Evolutionary conservation across 1,284 basidiomycete genomes (phyloP).

Genomic region (Jaminaea rosea): DNA sequence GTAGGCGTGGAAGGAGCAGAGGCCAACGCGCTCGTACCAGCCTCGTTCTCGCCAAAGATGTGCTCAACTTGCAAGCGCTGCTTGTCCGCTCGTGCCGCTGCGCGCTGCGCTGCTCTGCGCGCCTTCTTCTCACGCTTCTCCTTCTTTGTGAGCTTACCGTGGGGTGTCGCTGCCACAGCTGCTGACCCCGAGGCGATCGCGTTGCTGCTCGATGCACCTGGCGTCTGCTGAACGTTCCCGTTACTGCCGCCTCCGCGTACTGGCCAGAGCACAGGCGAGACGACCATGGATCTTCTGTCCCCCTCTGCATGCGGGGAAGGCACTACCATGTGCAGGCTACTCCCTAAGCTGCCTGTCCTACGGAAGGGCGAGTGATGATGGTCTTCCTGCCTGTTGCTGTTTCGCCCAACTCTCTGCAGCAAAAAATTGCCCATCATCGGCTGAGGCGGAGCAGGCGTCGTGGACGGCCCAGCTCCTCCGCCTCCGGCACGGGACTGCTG

Average conservation of each 20-base stretch:
- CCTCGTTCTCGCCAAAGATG: too few relatives aligned
- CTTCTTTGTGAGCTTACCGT: slow-evolving; percentile 27
- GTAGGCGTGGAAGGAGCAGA: slow-evolving; percentile 7
- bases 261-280: slow-evolving; percentile 34
- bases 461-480: slow-evolving; percentile 11
- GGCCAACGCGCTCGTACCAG: too few relatives aligned
- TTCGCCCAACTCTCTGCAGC: slow-evolving; percentile 15
- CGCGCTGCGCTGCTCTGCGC: slow-evolving; percentile 14
- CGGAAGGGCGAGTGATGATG: slow-evolving; percentile 34
- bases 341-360: slow-evolving; percentile 2
- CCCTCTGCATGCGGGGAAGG: slow-evolving; percentile 8
- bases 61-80: not conserved
- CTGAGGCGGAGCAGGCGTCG: slow-evolving; percentile 8
- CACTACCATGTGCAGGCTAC: slow-evolving; percentile 6
- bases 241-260: slow-evolving; percentile 11
- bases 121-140: slow-evolving; percentile 35
- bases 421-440: slow-evolving; percentile 29
- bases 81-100: not conserved
- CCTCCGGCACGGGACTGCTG: slow-evolving; percentile 12
- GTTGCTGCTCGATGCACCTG: not conserved
- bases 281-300: slow-evolving; percentile 15
- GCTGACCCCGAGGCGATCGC: slow-evolving; percentile 5
- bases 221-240: too few relatives aligned
- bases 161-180: slow-evolving; percentile 9
- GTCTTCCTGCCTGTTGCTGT: not conserved